Evolutionary conservation across 176 grass and related monocot species (phyloP).

Genomic region (Oryza glaberrima): DNA sequence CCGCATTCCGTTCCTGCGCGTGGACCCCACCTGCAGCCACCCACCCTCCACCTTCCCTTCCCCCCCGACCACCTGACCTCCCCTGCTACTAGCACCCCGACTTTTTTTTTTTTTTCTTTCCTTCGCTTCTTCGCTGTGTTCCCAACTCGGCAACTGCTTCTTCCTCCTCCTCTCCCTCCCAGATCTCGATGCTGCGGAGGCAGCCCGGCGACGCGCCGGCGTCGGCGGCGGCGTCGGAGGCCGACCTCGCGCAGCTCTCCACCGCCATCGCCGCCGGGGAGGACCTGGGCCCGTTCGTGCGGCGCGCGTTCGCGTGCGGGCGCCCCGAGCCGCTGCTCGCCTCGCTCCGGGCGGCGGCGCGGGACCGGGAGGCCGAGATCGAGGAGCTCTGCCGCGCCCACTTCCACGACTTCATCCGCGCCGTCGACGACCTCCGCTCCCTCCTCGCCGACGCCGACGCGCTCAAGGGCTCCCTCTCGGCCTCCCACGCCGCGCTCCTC

Average conservation of each 20-base stretch:
- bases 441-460: constrained; percentile 89
- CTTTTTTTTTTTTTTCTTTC: neutral
- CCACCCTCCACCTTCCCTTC: neutral
- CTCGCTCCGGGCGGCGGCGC: constrained; percentile 51
- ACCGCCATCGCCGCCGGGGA: constrained; percentile 71
- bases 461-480: constrained; percentile 81
- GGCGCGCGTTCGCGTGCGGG: constrained; percentile 66
- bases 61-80: neutral
- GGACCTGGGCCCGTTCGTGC: constrained; percentile 85
- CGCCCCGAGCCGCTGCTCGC: constrained; percentile 69
- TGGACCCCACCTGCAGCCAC: constrained; percentile 40
- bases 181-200: constrained; percentile 67
- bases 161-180: neutral
- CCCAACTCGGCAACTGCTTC: constrained; percentile 31
- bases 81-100: neutral
- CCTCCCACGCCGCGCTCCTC: constrained; percentile 69
- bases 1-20: too few relatives aligned
- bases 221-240: constrained; percentile 32
- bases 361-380: constrained; percentile 71
- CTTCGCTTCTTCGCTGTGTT: neutral
- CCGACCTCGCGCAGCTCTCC: constrained; percentile 68
- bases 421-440: constrained; percentile 94
- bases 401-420: constrained; percentile 96
- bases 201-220: constrained; percentile 43
- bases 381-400: constrained; percentile 91